Percentiles rank a stretch among this genome's conserved stretches.
Evolutionary conservation across 768 basidiomycete genomes (phyloP).

Genomic region (Lentinula raphanica): DNA sequence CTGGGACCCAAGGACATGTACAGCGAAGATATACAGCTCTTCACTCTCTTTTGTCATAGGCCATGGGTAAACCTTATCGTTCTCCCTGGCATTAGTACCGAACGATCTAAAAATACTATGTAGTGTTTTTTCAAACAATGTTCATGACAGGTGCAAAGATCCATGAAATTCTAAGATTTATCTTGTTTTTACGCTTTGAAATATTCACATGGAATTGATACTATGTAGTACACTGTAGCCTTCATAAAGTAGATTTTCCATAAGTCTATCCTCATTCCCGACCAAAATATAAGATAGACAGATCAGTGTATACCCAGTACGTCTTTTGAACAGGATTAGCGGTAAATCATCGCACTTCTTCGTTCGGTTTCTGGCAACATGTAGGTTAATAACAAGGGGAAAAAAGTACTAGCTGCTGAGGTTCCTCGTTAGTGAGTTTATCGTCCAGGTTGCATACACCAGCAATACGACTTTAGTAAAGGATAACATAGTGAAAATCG

Average conservation of each 20-base stretch:
- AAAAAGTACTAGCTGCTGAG: slow-evolving; percentile 60
- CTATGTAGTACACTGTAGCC: no score
- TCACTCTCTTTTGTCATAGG: no score
- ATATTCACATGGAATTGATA: no score
- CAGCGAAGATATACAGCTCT: no score
- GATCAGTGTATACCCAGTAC: slow-evolving; percentile 91
- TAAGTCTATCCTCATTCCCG: slow-evolving; percentile 86
- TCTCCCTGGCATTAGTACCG: no score
- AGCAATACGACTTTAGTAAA: slow-evolving; percentile 74
- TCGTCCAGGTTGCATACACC: slow-evolving; percentile 81
- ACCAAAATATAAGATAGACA: slow-evolving; percentile 86
- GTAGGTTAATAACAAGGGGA: neutral
- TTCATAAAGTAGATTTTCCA: slow-evolving; percentile 88
- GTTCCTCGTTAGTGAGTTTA: slow-evolving; percentile 76
- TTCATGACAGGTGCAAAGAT: no score
- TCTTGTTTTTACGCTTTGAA: no score
- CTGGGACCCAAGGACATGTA: no score
- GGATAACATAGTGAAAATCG: slow-evolving; percentile 86
- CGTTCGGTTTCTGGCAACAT: slow-evolving; percentile 59
- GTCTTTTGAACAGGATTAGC: slow-evolving; percentile 86
- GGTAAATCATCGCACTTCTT: slow-evolving; percentile 67
- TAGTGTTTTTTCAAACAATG: no score
- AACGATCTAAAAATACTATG: no score
- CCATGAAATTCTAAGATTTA: no score
- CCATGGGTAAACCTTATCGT: no score